Percentiles rank a stretch among this genome's conserved stretches.
Evolutionary conservation across 208 protist species (phyloP).

Genomic region (Crithidia mellificae): DNA sequence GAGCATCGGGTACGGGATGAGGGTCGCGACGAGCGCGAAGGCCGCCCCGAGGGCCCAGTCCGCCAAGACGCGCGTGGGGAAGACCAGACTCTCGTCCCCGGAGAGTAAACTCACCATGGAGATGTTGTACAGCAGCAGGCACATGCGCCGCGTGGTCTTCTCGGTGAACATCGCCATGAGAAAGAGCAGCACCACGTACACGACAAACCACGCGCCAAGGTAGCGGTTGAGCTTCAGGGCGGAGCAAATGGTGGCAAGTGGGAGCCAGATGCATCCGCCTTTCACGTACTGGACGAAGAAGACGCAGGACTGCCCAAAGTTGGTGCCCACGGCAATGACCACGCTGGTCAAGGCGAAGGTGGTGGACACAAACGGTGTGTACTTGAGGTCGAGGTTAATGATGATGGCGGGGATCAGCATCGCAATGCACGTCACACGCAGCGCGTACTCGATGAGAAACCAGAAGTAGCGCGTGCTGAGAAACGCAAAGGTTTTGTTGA

Average conservation of each 20-base stretch:
- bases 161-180: constrained; percentile 83
- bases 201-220: constrained; percentile 70
- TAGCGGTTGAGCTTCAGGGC: constrained; percentile 56
- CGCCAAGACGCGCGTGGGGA: constrained; percentile 79
- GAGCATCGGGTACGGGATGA: constrained; percentile 84
- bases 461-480: constrained; percentile 71
- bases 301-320: constrained; percentile 64
- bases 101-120: constrained; percentile 75
- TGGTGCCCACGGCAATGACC: constrained; percentile 73
- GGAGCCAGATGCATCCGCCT: too few relatives aligned
- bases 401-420: constrained; percentile 65
- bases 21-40: constrained; percentile 64
- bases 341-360: constrained; percentile 66
- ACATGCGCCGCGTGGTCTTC: constrained; percentile 68
- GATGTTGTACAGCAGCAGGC: constrained; percentile 88
- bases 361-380: constrained; percentile 67
- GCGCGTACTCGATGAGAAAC: constrained; percentile 76
- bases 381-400: constrained; percentile 51
- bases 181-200: constrained; percentile 78
- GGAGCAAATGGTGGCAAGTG: constrained; percentile 68
- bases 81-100: constrained; percentile 36
- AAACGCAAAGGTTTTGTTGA: too few relatives aligned
- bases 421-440: constrained; percentile 65
- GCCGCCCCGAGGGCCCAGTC: constrained; percentile 86
- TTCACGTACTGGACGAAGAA: too few relatives aligned